Conservation (phyloP, 208 protist genomes). For the Leishmania turanica region DNA sequence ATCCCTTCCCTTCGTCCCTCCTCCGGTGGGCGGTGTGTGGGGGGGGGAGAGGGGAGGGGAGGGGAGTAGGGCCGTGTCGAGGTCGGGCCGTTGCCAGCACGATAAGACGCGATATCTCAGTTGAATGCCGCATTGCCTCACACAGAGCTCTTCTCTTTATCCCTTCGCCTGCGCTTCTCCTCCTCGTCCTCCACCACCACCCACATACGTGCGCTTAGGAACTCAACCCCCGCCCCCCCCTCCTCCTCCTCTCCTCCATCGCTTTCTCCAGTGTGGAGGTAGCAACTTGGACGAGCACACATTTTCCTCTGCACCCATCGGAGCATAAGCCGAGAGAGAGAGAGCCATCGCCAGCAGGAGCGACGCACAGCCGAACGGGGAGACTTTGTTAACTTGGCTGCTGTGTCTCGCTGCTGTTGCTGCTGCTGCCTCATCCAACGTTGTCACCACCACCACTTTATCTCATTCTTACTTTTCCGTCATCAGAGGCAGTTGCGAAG, state of each 20-base stretch:
- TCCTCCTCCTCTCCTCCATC: constrained; percentile 1
- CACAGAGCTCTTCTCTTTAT: neutral
- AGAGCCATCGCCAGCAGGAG: neutral
- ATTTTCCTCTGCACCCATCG: neutral
- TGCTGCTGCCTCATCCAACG: neutral
- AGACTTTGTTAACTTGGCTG: neutral
- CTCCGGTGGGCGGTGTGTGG: neutral
- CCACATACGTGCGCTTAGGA: neutral
- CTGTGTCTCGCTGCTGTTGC: neutral
- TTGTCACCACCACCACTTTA: neutral
- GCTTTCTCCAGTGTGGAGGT: neutral
- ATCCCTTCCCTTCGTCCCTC: neutral
- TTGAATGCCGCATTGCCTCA: neutral
- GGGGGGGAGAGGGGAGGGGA: too few relatives aligned
- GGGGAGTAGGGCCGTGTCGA: neutral
- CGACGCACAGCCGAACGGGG: neutral
- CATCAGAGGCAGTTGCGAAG: neutral
- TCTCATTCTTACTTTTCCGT: constrained; percentile 1
- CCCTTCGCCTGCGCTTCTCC: neutral
- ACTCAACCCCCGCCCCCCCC: neutral
- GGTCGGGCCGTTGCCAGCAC: neutral
- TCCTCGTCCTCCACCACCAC: neutral
- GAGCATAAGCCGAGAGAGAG: neutral
- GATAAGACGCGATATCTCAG: neutral
- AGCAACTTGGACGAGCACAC: neutral